Evolutionary conservation across 2,329 filamentous ascomycete genomes (phyloP).

Genomic region (Diaporthe citri): DNA sequence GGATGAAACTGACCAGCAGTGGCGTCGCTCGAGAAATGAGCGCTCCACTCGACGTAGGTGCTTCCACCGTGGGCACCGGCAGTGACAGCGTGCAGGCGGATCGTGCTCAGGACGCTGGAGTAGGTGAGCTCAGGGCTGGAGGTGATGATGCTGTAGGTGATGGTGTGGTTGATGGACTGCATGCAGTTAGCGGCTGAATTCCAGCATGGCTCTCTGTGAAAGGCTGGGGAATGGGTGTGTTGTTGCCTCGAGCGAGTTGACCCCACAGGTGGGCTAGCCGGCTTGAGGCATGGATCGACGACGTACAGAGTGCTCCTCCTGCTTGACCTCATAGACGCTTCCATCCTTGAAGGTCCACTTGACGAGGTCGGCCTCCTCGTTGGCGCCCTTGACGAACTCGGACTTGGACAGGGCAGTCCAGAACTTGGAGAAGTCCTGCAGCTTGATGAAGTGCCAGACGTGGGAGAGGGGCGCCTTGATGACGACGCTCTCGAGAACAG

Average conservation of each 20-base stretch:
- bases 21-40: conserved; percentile 78
- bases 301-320: conserved; percentile 79
- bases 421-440: conserved; percentile 76
- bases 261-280: not conserved
- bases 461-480: conserved; percentile 75
- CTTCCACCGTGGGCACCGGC: conserved; percentile 72
- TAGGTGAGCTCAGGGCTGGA: conserved; percentile 75
- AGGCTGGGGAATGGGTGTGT: not conserved
- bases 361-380: conserved; percentile 75
- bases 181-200: not conserved
- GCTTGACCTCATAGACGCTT: conserved; percentile 77
- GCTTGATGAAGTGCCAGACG: conserved; percentile 81
- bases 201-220: not conserved
- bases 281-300: not conserved
- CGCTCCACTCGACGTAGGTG: conserved; percentile 78
- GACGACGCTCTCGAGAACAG: conserved; percentile 75
- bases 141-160: conserved; percentile 80
- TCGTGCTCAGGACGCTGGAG: conserved; percentile 75
- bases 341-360: conserved; percentile 80
- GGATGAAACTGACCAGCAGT: conserved; percentile 68
- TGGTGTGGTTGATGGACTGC: conserved; percentile 78
- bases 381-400: conserved; percentile 73
- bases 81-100: conserved; percentile 75
- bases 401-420: conserved; percentile 73
- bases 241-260: not conserved